A percentile compares a stretch with the other conserved stretches of the same genome.
phyloP scores from a whole-genome alignment of 306 rosid species.

The Luffa acutangula region DNA sequence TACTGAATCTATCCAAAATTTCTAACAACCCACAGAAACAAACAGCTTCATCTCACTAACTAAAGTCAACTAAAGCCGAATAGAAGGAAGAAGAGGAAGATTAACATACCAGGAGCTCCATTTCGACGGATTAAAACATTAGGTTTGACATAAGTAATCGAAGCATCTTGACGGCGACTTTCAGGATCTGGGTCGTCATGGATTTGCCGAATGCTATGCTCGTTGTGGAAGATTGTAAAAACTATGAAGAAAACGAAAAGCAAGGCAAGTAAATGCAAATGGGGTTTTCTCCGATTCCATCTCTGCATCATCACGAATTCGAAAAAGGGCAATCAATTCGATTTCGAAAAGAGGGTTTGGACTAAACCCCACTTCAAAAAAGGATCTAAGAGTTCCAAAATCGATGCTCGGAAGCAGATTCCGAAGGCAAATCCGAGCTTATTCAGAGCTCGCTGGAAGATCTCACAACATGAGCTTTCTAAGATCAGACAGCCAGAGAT shows the following conservation, averaged over 20 bases:
- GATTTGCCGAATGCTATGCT: constrained; percentile 39
- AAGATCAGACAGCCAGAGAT: not conserved
- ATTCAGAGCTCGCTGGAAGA: not conserved
- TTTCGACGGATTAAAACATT: constrained; percentile 32
- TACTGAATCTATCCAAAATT: constrained; percentile 75
- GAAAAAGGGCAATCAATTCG: not conserved
- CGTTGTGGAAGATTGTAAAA: constrained; percentile 56
- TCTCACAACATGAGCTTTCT: not conserved
- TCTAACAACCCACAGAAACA: constrained; percentile 31
- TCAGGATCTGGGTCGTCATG: constrained; percentile 45
- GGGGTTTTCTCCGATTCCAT: constrained; percentile 62
- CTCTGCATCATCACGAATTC: constrained; percentile 29
- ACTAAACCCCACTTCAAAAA: not conserved
- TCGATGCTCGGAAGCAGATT: not conserved
- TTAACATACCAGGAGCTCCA: constrained; percentile 33
- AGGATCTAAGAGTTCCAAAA: not conserved
- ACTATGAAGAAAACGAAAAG: constrained; percentile 43
- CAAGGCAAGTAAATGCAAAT: constrained; percentile 41
- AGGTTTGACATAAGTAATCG: constrained; percentile 56
- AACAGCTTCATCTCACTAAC: constrained; percentile 15
- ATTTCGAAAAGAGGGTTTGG: not conserved
- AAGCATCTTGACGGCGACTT: constrained; percentile 32
- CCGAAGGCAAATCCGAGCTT: not conserved
- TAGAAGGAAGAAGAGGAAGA: not conserved
- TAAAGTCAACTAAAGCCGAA: constrained; percentile 6